Conservation (phyloP, 148 eudicot genomes). For the Selenicereus undatus region DNA sequence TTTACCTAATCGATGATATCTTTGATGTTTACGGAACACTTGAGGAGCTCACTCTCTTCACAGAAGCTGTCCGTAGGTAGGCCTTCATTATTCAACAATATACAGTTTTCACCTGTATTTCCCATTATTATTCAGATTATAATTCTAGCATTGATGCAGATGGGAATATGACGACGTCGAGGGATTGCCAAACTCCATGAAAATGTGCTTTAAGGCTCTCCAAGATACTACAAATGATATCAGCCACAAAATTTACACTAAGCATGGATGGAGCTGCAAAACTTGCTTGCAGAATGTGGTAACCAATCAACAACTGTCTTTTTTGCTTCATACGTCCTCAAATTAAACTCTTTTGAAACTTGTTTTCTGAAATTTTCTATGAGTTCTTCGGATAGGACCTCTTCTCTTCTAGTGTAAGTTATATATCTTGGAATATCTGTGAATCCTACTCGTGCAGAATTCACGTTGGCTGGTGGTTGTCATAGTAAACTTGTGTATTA, state of each 20-base stretch:
- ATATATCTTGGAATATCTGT: too few species aligned
- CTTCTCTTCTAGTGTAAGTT: too few species aligned
- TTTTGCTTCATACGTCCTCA: too few species aligned
- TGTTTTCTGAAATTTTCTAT: too few species aligned
- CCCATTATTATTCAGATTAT: not conserved
- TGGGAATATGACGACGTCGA: constrained; percentile 42
- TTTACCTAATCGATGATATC: constrained; percentile 70
- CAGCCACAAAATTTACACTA: constrained; percentile 29
- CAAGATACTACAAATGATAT: constrained; percentile 39
- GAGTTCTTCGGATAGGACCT: not conserved
- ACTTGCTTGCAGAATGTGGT: not conserved
- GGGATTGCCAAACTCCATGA: constrained; percentile 58
- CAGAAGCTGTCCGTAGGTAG: constrained; percentile 56
- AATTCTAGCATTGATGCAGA: constrained; percentile 16
- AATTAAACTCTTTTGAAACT: too few species aligned
- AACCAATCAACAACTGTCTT: not conserved
- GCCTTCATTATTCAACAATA: not conserved
- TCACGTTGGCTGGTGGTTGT: too few species aligned
- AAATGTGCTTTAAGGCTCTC: constrained; percentile 42
- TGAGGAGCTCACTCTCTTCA: constrained; percentile 50
- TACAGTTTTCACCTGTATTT: too few species aligned
- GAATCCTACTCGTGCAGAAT: too few species aligned
- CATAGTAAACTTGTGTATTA: too few species aligned
- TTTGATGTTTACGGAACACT: constrained; percentile 56
- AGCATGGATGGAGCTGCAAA: constrained; percentile 38